Evolutionary conservation across 495 filamentous ascomycete species (phyloP).

Genomic region (Annulohypoxylon stygium): DNA sequence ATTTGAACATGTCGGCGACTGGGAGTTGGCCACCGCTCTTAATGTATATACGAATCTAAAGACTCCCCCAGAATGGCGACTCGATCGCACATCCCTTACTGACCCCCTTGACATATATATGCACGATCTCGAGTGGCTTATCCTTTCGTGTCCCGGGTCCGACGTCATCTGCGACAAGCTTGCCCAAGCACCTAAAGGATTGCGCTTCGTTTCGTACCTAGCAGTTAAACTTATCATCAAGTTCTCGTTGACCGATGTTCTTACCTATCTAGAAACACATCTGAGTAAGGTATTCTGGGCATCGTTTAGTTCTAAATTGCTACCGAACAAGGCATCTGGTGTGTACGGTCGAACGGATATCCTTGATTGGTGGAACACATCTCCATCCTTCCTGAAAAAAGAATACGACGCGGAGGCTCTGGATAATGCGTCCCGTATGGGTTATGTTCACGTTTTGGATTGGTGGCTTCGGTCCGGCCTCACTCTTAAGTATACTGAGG

Average conservation of each 20-base stretch:
- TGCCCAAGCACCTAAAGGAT: constrained; percentile 73
- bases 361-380: constrained; percentile 85
- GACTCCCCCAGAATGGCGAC: constrained; percentile 78
- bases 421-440: constrained; percentile 85
- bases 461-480: constrained; percentile 92
- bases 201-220: constrained; percentile 80
- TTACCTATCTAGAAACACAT: constrained; percentile 82
- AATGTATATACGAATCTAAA: constrained; percentile 81
- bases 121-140: constrained; percentile 80
- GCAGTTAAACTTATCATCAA: constrained; percentile 92
- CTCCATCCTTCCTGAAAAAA: constrained; percentile 81
- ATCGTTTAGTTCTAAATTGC: constrained; percentile 82
- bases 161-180: constrained; percentile 74
- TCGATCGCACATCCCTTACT: constrained; percentile 54
- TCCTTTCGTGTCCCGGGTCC: constrained; percentile 76
- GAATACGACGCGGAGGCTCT: constrained; percentile 81
- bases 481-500: constrained; percentile 83
- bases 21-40: constrained; percentile 86
- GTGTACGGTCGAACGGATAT: constrained; percentile 88
- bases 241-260: constrained; percentile 82
- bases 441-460: constrained; percentile 85
- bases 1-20: constrained; percentile 85
- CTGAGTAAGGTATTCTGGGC: constrained; percentile 84
- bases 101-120: constrained; percentile 66
- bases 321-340: constrained; percentile 86